Evolutionary conservation across 108 stramenopile genomes (phyloP), one percentile per base, ranked within the genome.

Genomic region (Mayamaea pseudoterrestris): DNA sequence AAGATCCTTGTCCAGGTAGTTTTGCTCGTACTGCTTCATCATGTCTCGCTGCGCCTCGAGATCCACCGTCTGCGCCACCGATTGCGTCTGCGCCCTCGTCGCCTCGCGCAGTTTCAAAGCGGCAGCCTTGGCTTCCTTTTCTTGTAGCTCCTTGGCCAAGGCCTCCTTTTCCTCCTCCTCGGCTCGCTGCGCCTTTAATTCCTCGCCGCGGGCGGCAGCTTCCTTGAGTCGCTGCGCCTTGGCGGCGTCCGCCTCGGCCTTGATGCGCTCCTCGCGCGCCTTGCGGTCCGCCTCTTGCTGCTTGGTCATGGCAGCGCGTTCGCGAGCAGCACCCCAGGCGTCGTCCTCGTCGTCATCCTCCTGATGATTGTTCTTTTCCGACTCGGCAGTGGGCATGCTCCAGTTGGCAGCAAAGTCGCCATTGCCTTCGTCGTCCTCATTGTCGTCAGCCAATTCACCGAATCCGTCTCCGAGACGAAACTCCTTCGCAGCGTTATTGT

Each of bases 41-140:
- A 90, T 43, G 47, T 83, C 78, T 24, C 88, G 72, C 41, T 85
- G 78, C n/a, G 63, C 78, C 28, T 90, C 88, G 14, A 90, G 58
- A 58, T 90, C 83, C 51, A 90, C 80, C 18, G 88, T 90, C 42
- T 79, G 81, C 57, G 85, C 63, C 13, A 80, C 75, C 44, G 78
- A 73, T 41, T 77, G 65, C 11, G 71, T 65, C 57, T 80, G 61
- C 21, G 71, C 67, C 22, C 75, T 63, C 21, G 66, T 76, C 36
- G 69, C 61, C 47, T 85, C 88, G 23, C 83, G 74, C n/a, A n/a
- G n/a, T n/a, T n/a, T n/a, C n/a, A n/a, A n/a, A 16, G 83, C 83
- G 20, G 78, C 81, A 37, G 61, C 51, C 18, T 73, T 56, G 18
- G 61, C 57, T 35, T 79, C 80, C 46, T 80, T 73, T 5, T 78